Percentiles rank a stretch among this genome's conserved stretches.
Evolutionary conservation across 2,329 filamentous ascomycete genomes (phyloP).

Genomic region (Blastomyces parvus): DNA sequence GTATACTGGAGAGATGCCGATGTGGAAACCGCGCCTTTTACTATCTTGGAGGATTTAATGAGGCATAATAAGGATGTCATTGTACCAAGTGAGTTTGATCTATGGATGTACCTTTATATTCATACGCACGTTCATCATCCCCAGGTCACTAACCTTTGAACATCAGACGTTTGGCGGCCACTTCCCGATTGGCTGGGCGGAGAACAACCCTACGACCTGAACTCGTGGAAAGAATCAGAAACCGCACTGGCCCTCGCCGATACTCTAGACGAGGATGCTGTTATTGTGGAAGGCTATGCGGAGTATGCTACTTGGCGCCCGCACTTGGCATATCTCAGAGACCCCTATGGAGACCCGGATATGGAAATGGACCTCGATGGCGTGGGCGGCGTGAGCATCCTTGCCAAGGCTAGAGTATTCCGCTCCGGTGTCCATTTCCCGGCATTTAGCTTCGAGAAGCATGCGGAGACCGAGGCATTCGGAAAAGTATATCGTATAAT

Average conservation of each 20-base stretch:
- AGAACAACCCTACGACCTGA: slow-evolving; percentile 95
- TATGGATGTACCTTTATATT: background rate
- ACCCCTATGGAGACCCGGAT: slow-evolving; percentile 94
- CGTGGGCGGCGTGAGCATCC: slow-evolving; percentile 91
- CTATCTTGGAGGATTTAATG: slow-evolving; percentile 96
- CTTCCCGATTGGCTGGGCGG: slow-evolving; percentile 97
- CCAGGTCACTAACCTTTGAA: slow-evolving; percentile 21
- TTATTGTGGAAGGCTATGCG: slow-evolving; percentile 97
- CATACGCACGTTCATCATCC: background rate
- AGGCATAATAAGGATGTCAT: slow-evolving; percentile 98
- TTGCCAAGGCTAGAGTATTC: slow-evolving; percentile 94
- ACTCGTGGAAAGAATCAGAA: slow-evolving; percentile 99
- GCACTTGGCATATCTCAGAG: slow-evolving; percentile 89
- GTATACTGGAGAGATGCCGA: slow-evolving; percentile 99
- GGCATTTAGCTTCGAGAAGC: slow-evolving; percentile 96
- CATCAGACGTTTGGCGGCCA: slow-evolving; percentile 91
- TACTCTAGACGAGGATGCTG: slow-evolving; percentile 91
- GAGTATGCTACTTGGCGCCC: slow-evolving; percentile 98
- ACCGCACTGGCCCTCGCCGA: slow-evolving; percentile 89
- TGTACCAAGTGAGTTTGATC: slow-evolving; percentile 73
- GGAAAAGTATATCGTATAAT: slow-evolving; percentile 63
- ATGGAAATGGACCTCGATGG: slow-evolving; percentile 99
- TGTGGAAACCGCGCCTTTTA: slow-evolving; percentile 93
- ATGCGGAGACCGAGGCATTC: slow-evolving; percentile 96
- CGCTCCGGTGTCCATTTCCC: slow-evolving; percentile 93